These are phyloP conservation scores for Hymenoscyphus albidus DNA, from an alignment of 2,329 filamentous ascomycete genomes.

Conservation along the genomic window DNA sequence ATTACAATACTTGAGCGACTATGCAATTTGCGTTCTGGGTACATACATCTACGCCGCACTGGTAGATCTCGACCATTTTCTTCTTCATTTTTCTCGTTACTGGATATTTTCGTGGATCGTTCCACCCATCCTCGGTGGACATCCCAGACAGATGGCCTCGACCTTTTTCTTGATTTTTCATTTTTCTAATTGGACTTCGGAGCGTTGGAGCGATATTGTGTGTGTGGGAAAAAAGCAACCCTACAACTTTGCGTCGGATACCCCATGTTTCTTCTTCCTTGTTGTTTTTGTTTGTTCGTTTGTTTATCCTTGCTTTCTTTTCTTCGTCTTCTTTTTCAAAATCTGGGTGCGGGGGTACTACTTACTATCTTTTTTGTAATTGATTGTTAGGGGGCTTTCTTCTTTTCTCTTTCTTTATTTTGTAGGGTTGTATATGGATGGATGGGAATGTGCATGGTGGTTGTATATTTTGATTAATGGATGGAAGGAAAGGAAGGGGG, in stretches of 20 bases:
- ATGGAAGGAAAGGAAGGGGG: not conserved
- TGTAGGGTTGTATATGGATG: slow-evolving; percentile 2
- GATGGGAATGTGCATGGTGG: not conserved
- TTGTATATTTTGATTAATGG: not conserved
- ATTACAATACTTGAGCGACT: not conserved
- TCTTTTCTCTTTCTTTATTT: not conserved
- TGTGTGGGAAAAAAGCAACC: not conserved
- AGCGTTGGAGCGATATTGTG: not conserved
- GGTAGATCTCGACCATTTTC: slow-evolving; percentile 1
- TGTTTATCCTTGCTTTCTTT: not conserved
- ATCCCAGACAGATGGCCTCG: not conserved
- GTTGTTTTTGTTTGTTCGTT: too few relatives aligned
- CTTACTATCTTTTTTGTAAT: not conserved
- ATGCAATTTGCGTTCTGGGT: not conserved
- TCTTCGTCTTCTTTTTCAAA: not conserved
- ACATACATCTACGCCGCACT: not conserved
- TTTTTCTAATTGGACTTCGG: not conserved
- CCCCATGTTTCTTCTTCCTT: slow-evolving; percentile 10
- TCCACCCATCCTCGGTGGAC: not conserved
- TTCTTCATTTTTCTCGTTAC: not conserved
- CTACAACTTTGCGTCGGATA: slow-evolving; percentile 5
- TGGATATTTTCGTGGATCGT: slow-evolving; percentile 2
- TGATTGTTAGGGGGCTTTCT: not conserved
- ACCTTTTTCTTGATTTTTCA: not conserved
- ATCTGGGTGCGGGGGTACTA: not conserved